Conservation (phyloP, 345 rosid species). For the Brassica carinata region DNA sequence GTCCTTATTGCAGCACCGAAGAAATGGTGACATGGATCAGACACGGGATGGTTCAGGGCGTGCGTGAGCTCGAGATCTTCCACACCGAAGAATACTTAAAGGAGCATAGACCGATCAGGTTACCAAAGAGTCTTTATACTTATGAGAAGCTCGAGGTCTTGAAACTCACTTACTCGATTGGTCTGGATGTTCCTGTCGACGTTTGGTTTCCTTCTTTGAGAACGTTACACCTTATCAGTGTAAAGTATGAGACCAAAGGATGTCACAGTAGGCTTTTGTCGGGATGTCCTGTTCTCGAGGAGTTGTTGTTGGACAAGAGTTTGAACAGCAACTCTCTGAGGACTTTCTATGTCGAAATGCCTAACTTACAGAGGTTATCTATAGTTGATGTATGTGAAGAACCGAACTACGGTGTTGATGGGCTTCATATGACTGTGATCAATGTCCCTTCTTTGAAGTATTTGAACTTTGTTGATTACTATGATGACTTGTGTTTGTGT, state of each 20-base stretch:
- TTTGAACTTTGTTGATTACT: background rate
- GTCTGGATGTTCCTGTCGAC: background rate
- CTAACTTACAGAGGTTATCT: background rate
- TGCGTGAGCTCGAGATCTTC: background rate
- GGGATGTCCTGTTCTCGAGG: background rate
- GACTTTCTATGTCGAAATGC: background rate
- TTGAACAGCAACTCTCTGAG: background rate
- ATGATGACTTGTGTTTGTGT: background rate
- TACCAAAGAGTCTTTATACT: background rate
- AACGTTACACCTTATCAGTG: background rate
- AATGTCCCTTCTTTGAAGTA: background rate
- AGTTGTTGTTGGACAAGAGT: background rate
- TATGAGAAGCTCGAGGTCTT: background rate
- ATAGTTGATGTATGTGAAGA: background rate
- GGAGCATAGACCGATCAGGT: background rate
- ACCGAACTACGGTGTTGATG: background rate
- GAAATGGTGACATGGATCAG: slow-evolving; percentile 8
- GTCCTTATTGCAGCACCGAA: background rate
- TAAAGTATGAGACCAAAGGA: background rate
- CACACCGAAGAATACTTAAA: background rate
- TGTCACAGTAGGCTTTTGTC: background rate
- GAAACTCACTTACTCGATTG: slow-evolving; percentile 10
- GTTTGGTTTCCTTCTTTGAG: background rate
- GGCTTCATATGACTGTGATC: background rate
- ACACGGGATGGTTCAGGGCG: background rate